phyloP scores from a whole-genome alignment of 225 moss, liverwort and hornwort species.

The Physcomitrium patens region DNA sequence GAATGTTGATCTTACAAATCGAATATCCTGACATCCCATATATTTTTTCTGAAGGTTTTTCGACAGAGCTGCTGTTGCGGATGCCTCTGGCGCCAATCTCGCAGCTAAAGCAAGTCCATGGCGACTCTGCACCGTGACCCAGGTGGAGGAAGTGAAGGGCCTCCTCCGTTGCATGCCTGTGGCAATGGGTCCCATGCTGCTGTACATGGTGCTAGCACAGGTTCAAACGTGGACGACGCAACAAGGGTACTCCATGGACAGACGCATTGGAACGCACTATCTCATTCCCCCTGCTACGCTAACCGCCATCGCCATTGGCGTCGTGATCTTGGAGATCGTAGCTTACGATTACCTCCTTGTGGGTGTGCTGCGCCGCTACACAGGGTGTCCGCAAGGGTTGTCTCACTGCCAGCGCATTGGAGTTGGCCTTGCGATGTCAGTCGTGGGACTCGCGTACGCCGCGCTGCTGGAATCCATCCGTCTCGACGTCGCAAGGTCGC shows the following conservation, averaged over 20 bases:
- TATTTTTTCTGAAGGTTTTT: conserved; percentile 43
- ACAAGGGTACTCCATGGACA: conserved; percentile 61
- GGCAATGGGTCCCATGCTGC: conserved; percentile 57
- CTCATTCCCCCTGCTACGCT: conserved; percentile 51
- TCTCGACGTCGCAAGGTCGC: conserved; percentile 26
- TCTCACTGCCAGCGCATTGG: conserved; percentile 61
- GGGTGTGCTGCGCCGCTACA: conserved; percentile 31
- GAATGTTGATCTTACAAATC: not conserved
- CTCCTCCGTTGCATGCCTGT: conserved; percentile 66
- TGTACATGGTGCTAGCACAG: conserved; percentile 67
- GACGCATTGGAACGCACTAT: conserved; percentile 42
- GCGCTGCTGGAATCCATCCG: conserved; percentile 59
- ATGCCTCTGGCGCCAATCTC: not conserved
- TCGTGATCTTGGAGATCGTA: conserved; percentile 54
- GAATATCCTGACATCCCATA: too few species aligned
- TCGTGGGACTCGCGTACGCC: conserved; percentile 56
- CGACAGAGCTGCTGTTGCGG: conserved; percentile 56
- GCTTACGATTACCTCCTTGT: conserved; percentile 51
- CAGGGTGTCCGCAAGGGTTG: conserved; percentile 49
- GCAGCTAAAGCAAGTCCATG: conserved; percentile 33
- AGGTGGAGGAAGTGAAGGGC: conserved; percentile 75
- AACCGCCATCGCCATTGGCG: conserved; percentile 50
- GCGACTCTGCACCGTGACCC: conserved; percentile 61
- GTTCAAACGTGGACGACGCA: conserved; percentile 59
- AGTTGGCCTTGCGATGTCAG: conserved; percentile 54